Conservation (phyloP, 768 basidiomycete genomes). For the Mycena olivaceomarginata region DNA sequence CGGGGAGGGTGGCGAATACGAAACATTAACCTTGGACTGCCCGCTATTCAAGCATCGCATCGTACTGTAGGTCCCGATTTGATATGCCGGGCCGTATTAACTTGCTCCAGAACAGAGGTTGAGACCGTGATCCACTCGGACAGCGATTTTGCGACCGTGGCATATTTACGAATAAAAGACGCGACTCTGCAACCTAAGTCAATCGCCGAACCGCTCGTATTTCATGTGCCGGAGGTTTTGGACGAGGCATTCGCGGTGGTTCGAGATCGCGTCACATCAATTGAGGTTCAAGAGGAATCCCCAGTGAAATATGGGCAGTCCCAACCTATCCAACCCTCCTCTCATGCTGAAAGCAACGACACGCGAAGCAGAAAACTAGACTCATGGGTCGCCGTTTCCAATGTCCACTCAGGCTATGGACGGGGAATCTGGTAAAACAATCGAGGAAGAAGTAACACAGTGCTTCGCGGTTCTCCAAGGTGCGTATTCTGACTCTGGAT, state of each 20-base stretch:
- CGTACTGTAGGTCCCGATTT: conserved; percentile 70
- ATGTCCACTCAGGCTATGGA: conserved; percentile 63
- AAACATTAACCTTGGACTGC: conserved; percentile 93
- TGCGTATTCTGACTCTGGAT: conserved; percentile 52
- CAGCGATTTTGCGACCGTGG: conserved; percentile 92
- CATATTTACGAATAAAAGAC: conserved; percentile 88
- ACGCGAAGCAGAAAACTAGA: conserved; percentile 59
- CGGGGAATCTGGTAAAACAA: conserved; percentile 48
- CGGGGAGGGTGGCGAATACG: conserved; percentile 99
- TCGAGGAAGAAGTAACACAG: conserved; percentile 82
- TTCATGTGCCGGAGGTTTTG: conserved; percentile 71
- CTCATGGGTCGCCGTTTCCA: conserved; percentile 83
- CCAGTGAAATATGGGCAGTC: not conserved
- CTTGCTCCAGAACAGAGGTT: conserved; percentile 69
- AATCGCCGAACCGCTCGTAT: conserved; percentile 19
- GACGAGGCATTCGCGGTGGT: conserved; percentile 63
- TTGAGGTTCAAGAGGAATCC: conserved; percentile 11
- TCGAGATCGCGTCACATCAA: conserved; percentile 45
- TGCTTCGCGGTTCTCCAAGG: conserved; percentile 84
- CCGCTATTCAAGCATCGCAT: conserved; percentile 91
- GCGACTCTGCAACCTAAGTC: conserved; percentile 79
- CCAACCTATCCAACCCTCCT: not conserved
- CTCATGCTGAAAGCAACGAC: conserved; percentile 5
- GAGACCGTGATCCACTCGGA: conserved; percentile 88
- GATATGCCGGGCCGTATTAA: conserved; percentile 10